Evolutionary conservation across 495 filamentous ascomycete species (phyloP), one percentile per base, ranked within the genome.

Genomic region (Penicillium coprophilum): DNA sequence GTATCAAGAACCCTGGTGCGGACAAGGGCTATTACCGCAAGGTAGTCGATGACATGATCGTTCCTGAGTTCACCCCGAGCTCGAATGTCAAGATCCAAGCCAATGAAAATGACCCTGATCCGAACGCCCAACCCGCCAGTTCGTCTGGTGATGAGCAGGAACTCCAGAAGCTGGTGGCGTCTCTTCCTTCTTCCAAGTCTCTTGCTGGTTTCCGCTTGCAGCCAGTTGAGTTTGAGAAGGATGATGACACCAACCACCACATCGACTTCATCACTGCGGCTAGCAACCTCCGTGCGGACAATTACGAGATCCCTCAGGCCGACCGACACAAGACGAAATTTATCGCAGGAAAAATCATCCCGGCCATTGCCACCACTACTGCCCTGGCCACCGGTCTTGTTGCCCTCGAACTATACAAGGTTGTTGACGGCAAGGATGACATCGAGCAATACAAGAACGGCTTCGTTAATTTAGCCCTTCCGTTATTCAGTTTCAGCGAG

Each of bases 391-490:
- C 95, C 2, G 95, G 95, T 50, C 79, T 99, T 31, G 92, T 97
- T 43, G 80, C 92, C 47, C 77, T 97, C 36, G 95, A 99, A 78
- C 78, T 97, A 28, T 96, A 89, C 85, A 99, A 99, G 84, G 83
- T 99, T 61, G 79, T 97, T 39, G 95, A 97, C 70, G 94, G 92
- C 62, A 96, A 99, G 78, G 82, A 77, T 15, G 89, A 97, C 60
- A 88, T 97, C 61, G 93, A 96, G 72, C 89, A 97, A 64, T 99
- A 93, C 82, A 97, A 97, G 82, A 99, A 99, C 72, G 95, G 95
- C 23, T 99, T 99, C 69, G 76, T 97, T 70, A 99, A 99, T 77
- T 79, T 99, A 55, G 95, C 95, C 6, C 82, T 99, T 46, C 94
- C 94, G 8, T 97, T 97, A 82, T 92, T 97, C 58, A 93, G 92